Evolutionary conservation across 352 stramenopile genomes (phyloP), one percentile per base, ranked within the genome.

Genomic region (Phytophthora citricola): DNA sequence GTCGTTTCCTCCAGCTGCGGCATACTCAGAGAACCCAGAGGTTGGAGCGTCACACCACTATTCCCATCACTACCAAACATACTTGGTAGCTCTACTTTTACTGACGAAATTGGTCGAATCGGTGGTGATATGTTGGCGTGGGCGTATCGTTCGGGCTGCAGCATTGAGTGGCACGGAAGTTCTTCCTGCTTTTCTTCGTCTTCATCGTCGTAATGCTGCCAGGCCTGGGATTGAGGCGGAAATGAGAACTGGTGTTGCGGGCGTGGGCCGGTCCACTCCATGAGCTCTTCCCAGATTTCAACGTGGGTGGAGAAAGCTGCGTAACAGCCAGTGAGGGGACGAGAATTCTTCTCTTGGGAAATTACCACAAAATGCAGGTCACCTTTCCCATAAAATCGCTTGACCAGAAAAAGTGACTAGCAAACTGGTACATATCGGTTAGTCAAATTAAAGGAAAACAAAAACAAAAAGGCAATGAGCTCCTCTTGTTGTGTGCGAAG

Each of bases 1-100:
- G 53, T 58, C 9, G 52, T 39, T 46, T 79, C 71, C 20, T 79
- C 66, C 15, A 79, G 17, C 26, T 73, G 66, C 5, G 58, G 71
- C 36, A 76, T 69, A 17, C 41, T 22, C 27, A 69, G 55, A 11
- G 58, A 63, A 22, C 14, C 56, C 15, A 65, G 34, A 32, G 47
- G 31, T 14, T 61, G 63, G 14, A 54, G 57, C 36, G 41, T 29
- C 39, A 56, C 38, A 26, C 22, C 24, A 32, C 20, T 7, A 24
- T 38, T 39, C 1, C 20, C 41, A n/a, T 58, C 46, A 38, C 31
- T 58, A 8, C n/a, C 47, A 49, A 65, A 45, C 17, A 56, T 62
- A 17, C 31, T 51, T 1, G 39, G 12, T 50, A 32, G 2, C 22
- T 59, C 62, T 4, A 38, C 34, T 32, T 58, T 65, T 5, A 70